phyloP scores from a whole-genome alignment of 2,329 filamentous ascomycete genomes.

The Leptographium flavum region DNA sequence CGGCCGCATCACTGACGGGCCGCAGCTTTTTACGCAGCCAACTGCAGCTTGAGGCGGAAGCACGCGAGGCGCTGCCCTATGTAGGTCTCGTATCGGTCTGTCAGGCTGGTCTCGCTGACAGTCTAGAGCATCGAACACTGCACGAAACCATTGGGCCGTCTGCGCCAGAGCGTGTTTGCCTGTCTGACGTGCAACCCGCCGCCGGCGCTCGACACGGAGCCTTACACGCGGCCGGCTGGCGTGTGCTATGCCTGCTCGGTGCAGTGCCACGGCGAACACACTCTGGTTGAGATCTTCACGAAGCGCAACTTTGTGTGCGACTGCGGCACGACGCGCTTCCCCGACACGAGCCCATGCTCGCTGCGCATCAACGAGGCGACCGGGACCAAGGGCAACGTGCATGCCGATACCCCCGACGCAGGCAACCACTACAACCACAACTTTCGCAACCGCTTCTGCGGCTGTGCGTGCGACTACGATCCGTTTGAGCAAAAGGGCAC shows the following conservation, averaged over 20 bases:
- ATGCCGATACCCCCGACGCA: conserved; percentile 55
- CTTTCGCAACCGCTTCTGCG: conserved; percentile 85
- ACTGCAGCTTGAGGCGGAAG: conserved; percentile 83
- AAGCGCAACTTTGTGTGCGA: conserved; percentile 96
- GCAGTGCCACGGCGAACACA: conserved; percentile 90
- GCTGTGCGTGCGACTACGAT: conserved; percentile 78
- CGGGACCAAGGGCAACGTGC: conserved; percentile 61
- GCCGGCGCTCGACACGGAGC: conserved; percentile 44
- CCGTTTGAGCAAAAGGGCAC: conserved; percentile 82
- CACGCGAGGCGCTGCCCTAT: conserved; percentile 86
- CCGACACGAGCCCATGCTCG: conserved; percentile 55
- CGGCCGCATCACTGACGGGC: too few relatives aligned
- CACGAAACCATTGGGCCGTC: conserved; percentile 74
- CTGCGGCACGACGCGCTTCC: conserved; percentile 76
- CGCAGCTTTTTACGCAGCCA: conserved; percentile 78
- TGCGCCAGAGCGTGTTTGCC: conserved; percentile 81
- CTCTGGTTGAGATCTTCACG: conserved; percentile 85
- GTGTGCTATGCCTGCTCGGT: conserved; percentile 96
- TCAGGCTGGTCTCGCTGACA: neutral
- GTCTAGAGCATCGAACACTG: conserved; percentile 79
- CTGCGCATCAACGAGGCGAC: conserved; percentile 60
- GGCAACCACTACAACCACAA: conserved; percentile 93
- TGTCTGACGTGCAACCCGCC: conserved; percentile 88
- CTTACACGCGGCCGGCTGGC: conserved; percentile 55
- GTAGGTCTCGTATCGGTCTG: conserved; percentile 32